Base-by-base conservation (phyloP, 768 basidiomycete genomes). In the Amanita thiersii region DNA sequence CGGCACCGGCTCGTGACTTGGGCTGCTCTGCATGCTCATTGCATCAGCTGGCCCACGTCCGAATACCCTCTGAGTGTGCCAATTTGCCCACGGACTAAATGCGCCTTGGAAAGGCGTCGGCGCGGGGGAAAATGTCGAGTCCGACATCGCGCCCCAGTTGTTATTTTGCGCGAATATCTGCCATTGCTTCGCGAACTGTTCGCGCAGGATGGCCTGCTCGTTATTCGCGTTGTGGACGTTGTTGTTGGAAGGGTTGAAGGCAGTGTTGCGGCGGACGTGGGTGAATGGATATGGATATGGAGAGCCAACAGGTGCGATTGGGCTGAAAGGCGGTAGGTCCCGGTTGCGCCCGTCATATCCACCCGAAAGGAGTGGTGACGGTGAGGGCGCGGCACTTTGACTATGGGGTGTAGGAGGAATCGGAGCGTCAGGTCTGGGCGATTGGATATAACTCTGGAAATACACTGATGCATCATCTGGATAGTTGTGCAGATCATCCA, bases 201-300 rank as follows among this genome's bases (percentile, higher is more conserved):
- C 79, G 47, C 79, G 75, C 45, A 86, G 76, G 2, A 64, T 63
- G 47, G 63, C 46, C 36, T 66, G 60, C 53, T 79, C 56, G 23
- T 53, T 46, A 18, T 43, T 34, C 8, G 20, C 18, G 17, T 24
- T 18, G 31, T 41, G 28, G 24, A 11, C n/a, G 14, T 41, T 43
- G 65, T 37, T 43, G 45, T 63, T 48, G 32, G 62, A 54, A 29
- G 56, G 57, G 1, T 63, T 47, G 33, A 66, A 68, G 6, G 60
- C 55, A 33, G 70, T 57, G 33, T 67, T 69, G 0, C 85, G 74
- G 17, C 75, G 76, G 32, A 87, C 78, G 43, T 86, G 85, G 11
- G 72, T 69, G 60, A 79, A 89, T 0, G 84, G 84, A 56, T 77
- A 84, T 0, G 86, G 86, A 45, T 85, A 87, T 1, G 86, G 86